Evolutionary conservation across 2,329 filamentous ascomycete genomes (phyloP).

Genomic region (Fusarium globosum): DNA sequence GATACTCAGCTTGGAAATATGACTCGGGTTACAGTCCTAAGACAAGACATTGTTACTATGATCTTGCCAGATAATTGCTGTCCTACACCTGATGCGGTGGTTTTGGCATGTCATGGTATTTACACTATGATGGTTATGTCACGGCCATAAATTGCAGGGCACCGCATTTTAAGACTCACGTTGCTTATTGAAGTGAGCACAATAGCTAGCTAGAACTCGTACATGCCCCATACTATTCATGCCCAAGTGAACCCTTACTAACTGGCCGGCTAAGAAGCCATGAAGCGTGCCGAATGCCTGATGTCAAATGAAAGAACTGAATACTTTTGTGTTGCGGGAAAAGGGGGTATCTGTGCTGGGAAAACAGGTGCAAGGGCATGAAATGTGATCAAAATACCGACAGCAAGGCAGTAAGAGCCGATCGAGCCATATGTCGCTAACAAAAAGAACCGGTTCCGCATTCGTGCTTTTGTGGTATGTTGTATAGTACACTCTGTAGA

Average conservation of each 20-base stretch:
- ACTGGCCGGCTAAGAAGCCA: conserved; percentile 8
- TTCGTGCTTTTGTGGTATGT: background rate
- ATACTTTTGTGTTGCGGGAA: background rate
- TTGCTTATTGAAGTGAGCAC: background rate
- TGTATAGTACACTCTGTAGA: conserved; percentile 23
- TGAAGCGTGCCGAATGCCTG: background rate
- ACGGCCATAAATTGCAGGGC: background rate
- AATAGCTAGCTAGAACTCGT: conserved; percentile 21
- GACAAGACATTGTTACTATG: background rate
- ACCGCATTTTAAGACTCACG: background rate
- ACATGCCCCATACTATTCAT: conserved; percentile 10
- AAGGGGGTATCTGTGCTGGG: conserved; percentile 28
- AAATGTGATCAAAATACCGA: conserved; percentile 3
- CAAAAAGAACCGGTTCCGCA: conserved; percentile 9
- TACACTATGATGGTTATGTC: background rate
- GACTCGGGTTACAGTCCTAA: too few species aligned
- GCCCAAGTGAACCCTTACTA: background rate
- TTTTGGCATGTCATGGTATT: background rate
- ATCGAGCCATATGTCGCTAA: conserved; percentile 12
- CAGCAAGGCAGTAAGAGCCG: conserved; percentile 3
- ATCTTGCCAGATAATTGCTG: background rate
- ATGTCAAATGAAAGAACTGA: background rate
- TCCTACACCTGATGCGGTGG: background rate
- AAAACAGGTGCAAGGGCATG: conserved; percentile 4
- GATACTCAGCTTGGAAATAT: background rate